A percentile compares a stretch with the other conserved stretches of the same genome.
phyloP scores from a whole-genome alignment of 345 rosid species.

The Brassica carinata region DNA sequence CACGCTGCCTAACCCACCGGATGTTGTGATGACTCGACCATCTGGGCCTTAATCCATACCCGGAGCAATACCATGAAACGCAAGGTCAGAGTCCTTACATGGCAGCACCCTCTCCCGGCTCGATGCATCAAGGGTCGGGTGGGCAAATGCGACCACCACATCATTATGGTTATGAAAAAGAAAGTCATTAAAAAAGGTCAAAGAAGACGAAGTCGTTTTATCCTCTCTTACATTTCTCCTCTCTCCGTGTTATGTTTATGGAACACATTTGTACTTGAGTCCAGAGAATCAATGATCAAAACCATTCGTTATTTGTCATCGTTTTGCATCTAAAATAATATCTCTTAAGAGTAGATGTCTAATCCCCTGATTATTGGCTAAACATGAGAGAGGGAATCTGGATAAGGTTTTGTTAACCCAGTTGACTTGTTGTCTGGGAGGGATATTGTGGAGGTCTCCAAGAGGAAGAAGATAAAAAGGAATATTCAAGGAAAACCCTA shows the following conservation, averaged over 20 bases:
- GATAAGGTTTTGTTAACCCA: constrained; percentile 10
- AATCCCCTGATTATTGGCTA: constrained; percentile 11
- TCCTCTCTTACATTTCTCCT: constrained; percentile 1
- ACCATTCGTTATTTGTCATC: neutral
- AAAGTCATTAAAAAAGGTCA: neutral
- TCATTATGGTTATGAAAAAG: constrained; percentile 37
- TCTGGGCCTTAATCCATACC: constrained; percentile 41
- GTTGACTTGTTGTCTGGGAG: neutral
- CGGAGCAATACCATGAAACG: constrained; percentile 49
- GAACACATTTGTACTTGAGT: constrained; percentile 31
- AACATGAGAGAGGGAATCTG: neutral
- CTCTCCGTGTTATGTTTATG: neutral
- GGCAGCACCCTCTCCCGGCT: constrained; percentile 49
- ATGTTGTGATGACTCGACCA: constrained; percentile 64
- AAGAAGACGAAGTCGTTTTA: constrained; percentile 24
- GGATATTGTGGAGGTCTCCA: constrained; percentile 24
- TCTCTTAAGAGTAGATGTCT: constrained; percentile 7
- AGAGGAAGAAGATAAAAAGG: constrained; percentile 18
- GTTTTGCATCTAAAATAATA: neutral
- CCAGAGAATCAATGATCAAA: constrained; percentile 1
- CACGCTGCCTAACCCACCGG: neutral
- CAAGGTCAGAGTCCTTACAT: constrained; percentile 60
- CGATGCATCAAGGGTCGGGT: constrained; percentile 45
- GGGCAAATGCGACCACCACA: constrained; percentile 39
- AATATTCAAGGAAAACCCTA: constrained; percentile 41